Conservation (phyloP, 2,329 filamentous ascomycete species). For the Hypoxylon sp. region DNA sequence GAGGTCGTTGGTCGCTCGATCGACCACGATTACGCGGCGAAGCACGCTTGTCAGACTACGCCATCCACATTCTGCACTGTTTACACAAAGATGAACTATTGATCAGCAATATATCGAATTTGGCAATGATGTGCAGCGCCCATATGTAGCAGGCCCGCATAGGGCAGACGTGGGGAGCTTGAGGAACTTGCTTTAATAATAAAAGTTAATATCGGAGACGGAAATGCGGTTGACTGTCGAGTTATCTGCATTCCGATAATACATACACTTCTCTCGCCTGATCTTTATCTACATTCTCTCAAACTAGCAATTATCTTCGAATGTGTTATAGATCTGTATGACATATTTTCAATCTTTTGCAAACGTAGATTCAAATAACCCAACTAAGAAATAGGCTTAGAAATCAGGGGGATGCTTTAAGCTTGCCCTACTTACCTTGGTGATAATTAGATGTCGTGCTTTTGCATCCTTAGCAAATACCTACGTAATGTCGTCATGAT, state of each 20-base stretch:
- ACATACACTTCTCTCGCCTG: slow-evolving; percentile 2
- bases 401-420: background rate
- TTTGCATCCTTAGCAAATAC: background rate
- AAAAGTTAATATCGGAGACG: slow-evolving; percentile 22
- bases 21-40: slow-evolving; percentile 14
- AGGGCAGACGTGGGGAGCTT: slow-evolving; percentile 23
- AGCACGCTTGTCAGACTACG: slow-evolving; percentile 6
- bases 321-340: background rate
- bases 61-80: slow-evolving; percentile 10
- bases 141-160: slow-evolving; percentile 11
- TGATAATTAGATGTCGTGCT: background rate
- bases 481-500: background rate
- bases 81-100: slow-evolving; percentile 13
- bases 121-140: slow-evolving; percentile 28
- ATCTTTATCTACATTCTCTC: slow-evolving; percentile 1
- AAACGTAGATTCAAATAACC: background rate
- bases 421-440: background rate
- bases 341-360: background rate
- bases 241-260: slow-evolving; percentile 7
- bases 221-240: slow-evolving; percentile 21
- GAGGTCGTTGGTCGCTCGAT: slow-evolving; percentile 7
- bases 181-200: slow-evolving; percentile 28
- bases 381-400: background rate
- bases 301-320: slow-evolving; percentile 3
- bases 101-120: slow-evolving; percentile 32